Percentiles rank a stretch among this genome's conserved stretches.
These are phyloP conservation scores for Colletotrichum cereale DNA, from an alignment of 2,329 filamentous ascomycete species.

Conservation along the genomic window DNA sequence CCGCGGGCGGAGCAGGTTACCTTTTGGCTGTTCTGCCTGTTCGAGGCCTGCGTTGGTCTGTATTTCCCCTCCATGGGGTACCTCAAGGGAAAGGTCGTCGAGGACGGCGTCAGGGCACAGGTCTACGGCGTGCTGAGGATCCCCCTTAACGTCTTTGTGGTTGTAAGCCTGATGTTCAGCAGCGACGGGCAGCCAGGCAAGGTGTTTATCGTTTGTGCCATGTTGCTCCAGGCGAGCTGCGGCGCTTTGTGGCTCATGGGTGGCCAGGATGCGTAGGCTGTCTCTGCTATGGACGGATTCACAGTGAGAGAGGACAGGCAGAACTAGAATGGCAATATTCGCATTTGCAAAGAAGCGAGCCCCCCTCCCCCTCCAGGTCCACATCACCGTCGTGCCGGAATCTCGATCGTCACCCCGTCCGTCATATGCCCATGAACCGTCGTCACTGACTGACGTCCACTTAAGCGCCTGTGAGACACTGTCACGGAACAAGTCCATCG, in stretches of 20 bases:
- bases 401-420: neutral
- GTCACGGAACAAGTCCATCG: constrained; percentile 20
- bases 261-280: constrained; percentile 21
- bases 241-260: constrained; percentile 45
- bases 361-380: neutral
- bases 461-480: constrained; percentile 38
- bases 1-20: constrained; percentile 54
- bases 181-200: constrained; percentile 45
- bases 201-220: constrained; percentile 50
- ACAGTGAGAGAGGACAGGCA: neutral
- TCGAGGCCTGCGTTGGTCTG: constrained; percentile 67
- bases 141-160: constrained; percentile 69
- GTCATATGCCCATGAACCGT: neutral
- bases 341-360: neutral
- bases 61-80: constrained; percentile 68
- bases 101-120: constrained; percentile 64
- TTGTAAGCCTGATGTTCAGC: constrained; percentile 59
- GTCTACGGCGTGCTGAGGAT: constrained; percentile 67
- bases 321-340: neutral
- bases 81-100: constrained; percentile 64
- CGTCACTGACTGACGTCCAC: constrained; percentile 35
- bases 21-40: constrained; percentile 68
- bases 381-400: neutral
- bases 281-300: neutral
- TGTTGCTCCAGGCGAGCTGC: constrained; percentile 47